Evolutionary conservation across 2,329 filamentous ascomycete genomes (phyloP).

Genomic region (Cladosporium velox): DNA sequence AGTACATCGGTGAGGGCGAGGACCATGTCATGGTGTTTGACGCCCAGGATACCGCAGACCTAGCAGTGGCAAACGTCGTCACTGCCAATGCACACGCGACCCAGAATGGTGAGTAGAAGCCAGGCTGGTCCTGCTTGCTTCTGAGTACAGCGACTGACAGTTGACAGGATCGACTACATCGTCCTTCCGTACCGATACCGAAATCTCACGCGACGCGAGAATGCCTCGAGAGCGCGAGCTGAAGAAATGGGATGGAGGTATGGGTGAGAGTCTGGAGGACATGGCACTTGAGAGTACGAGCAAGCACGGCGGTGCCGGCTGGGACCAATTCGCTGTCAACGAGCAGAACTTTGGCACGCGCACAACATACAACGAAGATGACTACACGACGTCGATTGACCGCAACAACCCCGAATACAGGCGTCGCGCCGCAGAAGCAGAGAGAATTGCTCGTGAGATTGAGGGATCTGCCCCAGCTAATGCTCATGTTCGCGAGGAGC

Average conservation of each 20-base stretch:
- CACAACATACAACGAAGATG: conserved; percentile 89
- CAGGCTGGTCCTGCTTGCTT: not conserved
- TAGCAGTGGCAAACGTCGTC: conserved; percentile 56
- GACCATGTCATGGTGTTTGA: conserved; percentile 62
- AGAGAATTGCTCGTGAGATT: conserved; percentile 85
- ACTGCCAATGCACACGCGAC: conserved; percentile 54
- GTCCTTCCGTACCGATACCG: conserved; percentile 81
- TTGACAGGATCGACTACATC: conserved; percentile 60
- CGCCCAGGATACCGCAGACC: conserved; percentile 60
- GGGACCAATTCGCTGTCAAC: conserved; percentile 95
- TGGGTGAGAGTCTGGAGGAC: conserved; percentile 56
- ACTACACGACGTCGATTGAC: conserved; percentile 92
- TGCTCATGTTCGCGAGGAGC: conserved; percentile 83
- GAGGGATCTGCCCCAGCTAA: conserved; percentile 74
- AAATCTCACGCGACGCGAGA: conserved; percentile 69
- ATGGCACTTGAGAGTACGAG: conserved; percentile 60
- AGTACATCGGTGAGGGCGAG: conserved; percentile 51
- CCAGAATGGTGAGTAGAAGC: conserved; percentile 56
- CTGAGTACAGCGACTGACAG: conserved; percentile 22
- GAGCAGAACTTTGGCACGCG: conserved; percentile 83
- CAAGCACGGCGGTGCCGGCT: conserved; percentile 47
- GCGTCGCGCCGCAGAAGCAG: conserved; percentile 74
- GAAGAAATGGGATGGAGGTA: conserved; percentile 74
- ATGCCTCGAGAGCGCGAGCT: conserved; percentile 71
- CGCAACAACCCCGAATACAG: conserved; percentile 79